phyloP scores from a whole-genome alignment of 225 moss, liverwort and hornwort species.

The Polytrichum commune region DNA sequence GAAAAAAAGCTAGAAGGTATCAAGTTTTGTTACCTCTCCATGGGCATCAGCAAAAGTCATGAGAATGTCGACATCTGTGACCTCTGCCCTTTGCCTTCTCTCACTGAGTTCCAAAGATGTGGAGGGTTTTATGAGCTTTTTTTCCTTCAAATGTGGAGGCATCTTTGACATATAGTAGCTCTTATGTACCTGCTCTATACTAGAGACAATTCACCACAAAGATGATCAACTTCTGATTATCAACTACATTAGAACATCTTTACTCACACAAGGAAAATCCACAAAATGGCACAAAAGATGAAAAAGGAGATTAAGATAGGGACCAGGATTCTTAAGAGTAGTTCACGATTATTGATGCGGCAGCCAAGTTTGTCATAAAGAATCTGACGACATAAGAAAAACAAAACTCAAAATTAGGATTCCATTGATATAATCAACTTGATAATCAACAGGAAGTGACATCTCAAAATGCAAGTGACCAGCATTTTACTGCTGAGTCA shows the following conservation, averaged over 20 bases:
- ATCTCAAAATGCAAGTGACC: no score
- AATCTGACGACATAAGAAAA: slow-evolving; percentile 21
- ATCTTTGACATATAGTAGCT: slow-evolving; percentile 49
- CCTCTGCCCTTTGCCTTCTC: slow-evolving; percentile 25
- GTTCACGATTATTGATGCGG: slow-evolving; percentile 47
- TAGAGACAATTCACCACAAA: slow-evolving; percentile 33
- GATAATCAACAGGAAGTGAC: neutral
- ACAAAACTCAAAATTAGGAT: neutral
- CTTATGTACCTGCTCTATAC: slow-evolving; percentile 59
- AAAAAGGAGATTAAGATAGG: slow-evolving; percentile 23
- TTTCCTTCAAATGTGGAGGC: slow-evolving; percentile 34
- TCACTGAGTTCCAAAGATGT: slow-evolving; percentile 24
- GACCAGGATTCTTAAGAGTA: slow-evolving; percentile 55
- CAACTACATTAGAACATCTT: no score
- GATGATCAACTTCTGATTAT: slow-evolving; percentile 15
- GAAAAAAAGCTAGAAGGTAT: no score
- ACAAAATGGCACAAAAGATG: neutral
- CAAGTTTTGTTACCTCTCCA: slow-evolving; percentile 32
- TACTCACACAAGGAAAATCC: no score
- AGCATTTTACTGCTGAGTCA: no score
- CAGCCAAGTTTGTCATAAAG: slow-evolving; percentile 44
- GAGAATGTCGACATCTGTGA: slow-evolving; percentile 20
- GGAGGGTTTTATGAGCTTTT: slow-evolving; percentile 30
- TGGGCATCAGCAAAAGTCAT: slow-evolving; percentile 55
- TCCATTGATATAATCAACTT: neutral